Base-by-base conservation (phyloP, 1,284 basidiomycete genomes). In the Omphalotus olearius region DNA sequence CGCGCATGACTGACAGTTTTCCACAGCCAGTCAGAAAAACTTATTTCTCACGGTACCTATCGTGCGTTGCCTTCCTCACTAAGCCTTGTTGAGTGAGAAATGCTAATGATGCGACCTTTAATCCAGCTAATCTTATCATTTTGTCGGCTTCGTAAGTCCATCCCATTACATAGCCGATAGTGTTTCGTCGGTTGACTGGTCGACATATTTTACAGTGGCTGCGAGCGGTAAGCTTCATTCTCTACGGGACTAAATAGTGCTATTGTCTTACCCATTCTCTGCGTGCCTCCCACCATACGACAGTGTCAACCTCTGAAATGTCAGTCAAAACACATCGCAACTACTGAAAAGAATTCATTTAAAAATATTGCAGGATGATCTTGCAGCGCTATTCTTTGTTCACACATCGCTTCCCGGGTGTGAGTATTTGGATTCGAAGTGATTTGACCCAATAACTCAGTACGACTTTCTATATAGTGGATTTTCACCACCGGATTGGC, bases 401-500 rank as follows among this genome's bases (percentile, higher is more conserved):
- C 36, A 45, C 28, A 16, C 50, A 45, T 13, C 36, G 11, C 25
- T 45, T 36, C 38, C 49, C 49, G 4, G 42, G 30, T 33, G 30
- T 33, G 13, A 33, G 30, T 13, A 33, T 4, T 10, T 33, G 2
- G 2, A 10, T 33, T 33, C 13, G 9, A 30, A n/a, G 66, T 67
- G 64, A 62, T 67, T 40, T 59, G 49, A 20, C 56, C 51, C 55
- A 10, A n/a, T 23, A 18, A 10, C 16, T 26, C 6, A 13, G 9
- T 10, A 14, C 7, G 10, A 59, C 57, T 45, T 60, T 52, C 1
- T 62, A 45, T 53, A 36, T 30, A 73, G 70, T 76, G 74, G 71
- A 65, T 77, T 11, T 78, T 80, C 53, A 80, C 80, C 0, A 64
- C 69, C 2, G 81, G 80, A 2, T 67, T 80, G 3, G 62, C 72